phyloP scores from a whole-genome alignment of 305 asterid species.

The Andrographis paniculata region DNA sequence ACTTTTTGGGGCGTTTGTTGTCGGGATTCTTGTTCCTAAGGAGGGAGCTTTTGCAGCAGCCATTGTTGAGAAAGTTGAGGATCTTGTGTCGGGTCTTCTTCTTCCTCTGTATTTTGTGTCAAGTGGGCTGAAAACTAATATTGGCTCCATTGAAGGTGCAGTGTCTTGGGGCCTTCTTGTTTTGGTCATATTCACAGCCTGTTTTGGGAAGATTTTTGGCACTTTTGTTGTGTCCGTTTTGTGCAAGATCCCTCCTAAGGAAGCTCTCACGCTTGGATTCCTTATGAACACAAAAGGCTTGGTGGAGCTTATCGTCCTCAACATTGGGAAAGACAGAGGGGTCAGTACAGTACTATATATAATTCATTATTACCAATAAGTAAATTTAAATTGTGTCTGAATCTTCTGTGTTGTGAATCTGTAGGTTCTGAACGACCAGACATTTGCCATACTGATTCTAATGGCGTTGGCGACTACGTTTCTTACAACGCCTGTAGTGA shows the following conservation, averaged over 20 bases:
- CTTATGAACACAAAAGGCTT: constrained; percentile 11
- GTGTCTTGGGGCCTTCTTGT: constrained; percentile 19
- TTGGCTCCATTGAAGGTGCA: constrained; percentile 13
- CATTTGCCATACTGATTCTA: constrained; percentile 35
- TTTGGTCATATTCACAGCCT: constrained; percentile 15
- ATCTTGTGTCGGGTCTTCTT: constrained; percentile 9
- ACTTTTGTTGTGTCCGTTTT: constrained; percentile 2
- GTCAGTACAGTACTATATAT: not conserved
- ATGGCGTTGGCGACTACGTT: constrained; percentile 54
- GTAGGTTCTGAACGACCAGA: constrained; percentile 39
- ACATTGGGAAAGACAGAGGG: constrained; percentile 12
- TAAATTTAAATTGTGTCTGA: not conserved
- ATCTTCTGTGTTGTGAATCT: not conserved
- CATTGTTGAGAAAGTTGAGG: constrained; percentile 8
- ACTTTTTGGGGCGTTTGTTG: constrained; percentile 15
- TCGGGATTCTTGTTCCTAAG: constrained; percentile 17
- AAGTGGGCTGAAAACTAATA: constrained; percentile 18
- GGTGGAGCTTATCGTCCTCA: no score
- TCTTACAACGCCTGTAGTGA: constrained; percentile 37
- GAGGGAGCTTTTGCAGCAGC: constrained; percentile 11
- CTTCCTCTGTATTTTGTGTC: constrained; percentile 16
- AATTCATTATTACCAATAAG: not conserved
- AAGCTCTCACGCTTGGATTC: constrained; percentile 8
- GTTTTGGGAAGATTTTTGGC: constrained; percentile 19
- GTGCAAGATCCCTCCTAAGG: constrained; percentile 10